Evolutionary conservation across 2,329 filamentous ascomycete genomes (phyloP).

Genomic region (Didymosphaeria variabile): DNA sequence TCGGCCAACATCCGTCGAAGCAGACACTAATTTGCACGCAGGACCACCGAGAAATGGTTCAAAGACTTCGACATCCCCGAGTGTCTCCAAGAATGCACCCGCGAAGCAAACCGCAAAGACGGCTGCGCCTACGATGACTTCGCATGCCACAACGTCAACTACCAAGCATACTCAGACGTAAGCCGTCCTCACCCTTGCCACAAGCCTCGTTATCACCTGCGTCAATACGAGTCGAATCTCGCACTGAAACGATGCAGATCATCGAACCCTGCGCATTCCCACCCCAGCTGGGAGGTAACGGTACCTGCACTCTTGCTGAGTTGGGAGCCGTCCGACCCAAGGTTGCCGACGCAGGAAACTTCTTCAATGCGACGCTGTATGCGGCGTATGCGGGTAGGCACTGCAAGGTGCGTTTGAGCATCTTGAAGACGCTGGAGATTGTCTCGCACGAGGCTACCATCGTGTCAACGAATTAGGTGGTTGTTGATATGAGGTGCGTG

Average conservation of each 20-base stretch:
- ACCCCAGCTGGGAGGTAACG: conserved; percentile 18
- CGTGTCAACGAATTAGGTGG: neutral
- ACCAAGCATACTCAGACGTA: conserved; percentile 30
- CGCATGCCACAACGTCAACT: conserved; percentile 35
- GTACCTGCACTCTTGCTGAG: conserved; percentile 25
- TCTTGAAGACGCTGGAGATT: conserved; percentile 29
- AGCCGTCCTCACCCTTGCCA: neutral
- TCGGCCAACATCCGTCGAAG: neutral
- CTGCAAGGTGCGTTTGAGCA: conserved; percentile 25
- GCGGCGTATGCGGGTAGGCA: conserved; percentile 23
- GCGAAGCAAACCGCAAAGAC: conserved; percentile 27
- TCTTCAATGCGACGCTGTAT: conserved; percentile 38
- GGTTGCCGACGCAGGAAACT: conserved; percentile 35
- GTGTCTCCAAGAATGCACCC: conserved; percentile 31
- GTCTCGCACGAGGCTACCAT: conserved; percentile 20
- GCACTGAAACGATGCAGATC: conserved; percentile 14
- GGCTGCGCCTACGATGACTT: conserved; percentile 35
- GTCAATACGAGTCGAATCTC: too few relatives aligned
- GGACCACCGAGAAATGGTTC: conserved; percentile 26
- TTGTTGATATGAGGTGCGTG: neutral
- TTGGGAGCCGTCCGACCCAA: conserved; percentile 27
- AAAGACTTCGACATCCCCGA: conserved; percentile 17
- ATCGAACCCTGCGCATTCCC: conserved; percentile 33
- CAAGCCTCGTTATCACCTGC: too few relatives aligned
- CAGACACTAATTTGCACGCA: neutral